A percentile compares a stretch with the other conserved stretches of the same genome.
Conservation (phyloP, 192 early-diverging fungal species). For the Umbelopsis isabellina region DNA sequence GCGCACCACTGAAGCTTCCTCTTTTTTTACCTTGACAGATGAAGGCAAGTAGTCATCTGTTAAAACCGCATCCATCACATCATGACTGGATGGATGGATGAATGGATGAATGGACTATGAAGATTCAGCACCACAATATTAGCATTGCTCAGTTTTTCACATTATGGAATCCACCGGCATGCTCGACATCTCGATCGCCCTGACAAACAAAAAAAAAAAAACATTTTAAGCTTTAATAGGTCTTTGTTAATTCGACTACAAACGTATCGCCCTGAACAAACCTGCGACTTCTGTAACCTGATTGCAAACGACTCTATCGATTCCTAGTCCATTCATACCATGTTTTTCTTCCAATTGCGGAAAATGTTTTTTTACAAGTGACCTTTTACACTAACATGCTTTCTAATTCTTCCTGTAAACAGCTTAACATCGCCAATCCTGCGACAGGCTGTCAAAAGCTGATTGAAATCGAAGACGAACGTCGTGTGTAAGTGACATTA, state of each 20-base stretch:
- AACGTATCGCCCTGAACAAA: too few relatives aligned
- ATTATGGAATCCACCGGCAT: neutral
- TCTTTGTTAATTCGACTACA: too few relatives aligned
- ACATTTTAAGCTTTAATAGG: too few relatives aligned
- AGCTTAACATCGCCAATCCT: constrained; percentile 99
- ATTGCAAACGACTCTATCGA: neutral
- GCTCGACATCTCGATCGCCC: too few relatives aligned
- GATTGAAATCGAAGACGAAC: constrained; percentile 97
- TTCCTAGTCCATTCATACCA: neutral
- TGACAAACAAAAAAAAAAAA: too few relatives aligned
- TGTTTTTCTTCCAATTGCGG: neutral
- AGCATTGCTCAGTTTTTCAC: neutral
- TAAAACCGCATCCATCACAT: constrained; percentile 6
- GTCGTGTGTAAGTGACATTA: constrained; percentile 70
- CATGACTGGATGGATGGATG: constrained; percentile 21
- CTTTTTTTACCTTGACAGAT: constrained; percentile 22
- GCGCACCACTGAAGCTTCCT: constrained; percentile 9
- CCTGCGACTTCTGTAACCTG: too few relatives aligned
- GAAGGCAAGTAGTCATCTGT: constrained; percentile 19
- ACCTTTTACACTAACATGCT: constrained; percentile 8
- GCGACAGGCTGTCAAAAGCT: constrained; percentile 98
- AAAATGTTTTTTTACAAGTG: neutral
- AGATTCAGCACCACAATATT: neutral
- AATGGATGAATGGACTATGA: constrained; percentile 22
- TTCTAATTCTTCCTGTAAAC: constrained; percentile 27